phyloP scores from a whole-genome alignment of 106 monocot genomes.

The Allium fistulosum region DNA sequence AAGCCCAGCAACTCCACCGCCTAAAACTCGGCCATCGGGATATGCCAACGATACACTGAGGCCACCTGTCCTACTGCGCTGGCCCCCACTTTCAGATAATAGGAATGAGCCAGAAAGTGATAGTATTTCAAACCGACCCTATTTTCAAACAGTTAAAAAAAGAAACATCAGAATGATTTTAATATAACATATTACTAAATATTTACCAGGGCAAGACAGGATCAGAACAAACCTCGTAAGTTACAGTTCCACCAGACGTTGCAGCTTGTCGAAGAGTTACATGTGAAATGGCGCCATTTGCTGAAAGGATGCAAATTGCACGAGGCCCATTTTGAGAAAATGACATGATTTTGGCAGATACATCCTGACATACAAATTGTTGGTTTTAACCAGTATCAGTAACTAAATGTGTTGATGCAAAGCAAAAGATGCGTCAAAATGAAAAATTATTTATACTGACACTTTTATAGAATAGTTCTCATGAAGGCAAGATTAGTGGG shows the following conservation, averaged over 20 bases:
- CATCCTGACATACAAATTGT: slow-evolving; percentile 43
- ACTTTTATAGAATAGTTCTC: too few species aligned
- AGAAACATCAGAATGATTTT: not conserved
- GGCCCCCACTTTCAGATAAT: slow-evolving; percentile 68
- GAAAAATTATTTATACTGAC: not conserved
- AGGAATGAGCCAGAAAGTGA: slow-evolving; percentile 92
- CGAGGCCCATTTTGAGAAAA: slow-evolving; percentile 89
- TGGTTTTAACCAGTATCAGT: too few species aligned
- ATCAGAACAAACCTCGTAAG: slow-evolving; percentile 70
- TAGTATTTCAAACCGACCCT: slow-evolving; percentile 96
- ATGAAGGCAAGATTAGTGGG: too few species aligned
- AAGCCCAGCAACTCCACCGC: slow-evolving; percentile 88
- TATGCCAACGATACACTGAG: slow-evolving; percentile 90
- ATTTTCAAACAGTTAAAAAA: not conserved
- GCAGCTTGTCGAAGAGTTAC: slow-evolving; percentile 94
- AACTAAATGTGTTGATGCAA: too few species aligned
- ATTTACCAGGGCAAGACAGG: not conserved
- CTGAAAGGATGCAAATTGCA: slow-evolving; percentile 84
- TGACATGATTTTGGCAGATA: slow-evolving; percentile 90
- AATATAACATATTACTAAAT: not conserved
- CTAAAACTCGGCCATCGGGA: slow-evolving; percentile 88
- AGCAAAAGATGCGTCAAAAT: not conserved
- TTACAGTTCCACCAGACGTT: slow-evolving; percentile 93
- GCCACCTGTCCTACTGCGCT: slow-evolving; percentile 91
- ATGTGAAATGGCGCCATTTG: slow-evolving; percentile 95